phyloP scores from a whole-genome alignment of 176 grass and related monocot species.

The Tillandsia leiboldiana region DNA sequence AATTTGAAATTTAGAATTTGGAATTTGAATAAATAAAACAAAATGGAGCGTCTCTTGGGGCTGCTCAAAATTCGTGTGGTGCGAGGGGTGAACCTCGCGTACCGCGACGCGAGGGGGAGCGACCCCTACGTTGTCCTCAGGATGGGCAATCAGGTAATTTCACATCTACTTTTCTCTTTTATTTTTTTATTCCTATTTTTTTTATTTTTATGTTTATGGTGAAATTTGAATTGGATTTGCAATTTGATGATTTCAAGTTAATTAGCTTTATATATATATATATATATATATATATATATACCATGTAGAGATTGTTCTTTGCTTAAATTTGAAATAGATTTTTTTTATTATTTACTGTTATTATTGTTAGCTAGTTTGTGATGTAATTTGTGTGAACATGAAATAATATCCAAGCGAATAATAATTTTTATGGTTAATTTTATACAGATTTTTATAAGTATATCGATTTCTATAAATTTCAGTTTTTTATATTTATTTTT shows the following conservation, averaged over 20 bases:
- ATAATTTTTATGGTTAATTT: too few species aligned
- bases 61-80: constrained; percentile 60
- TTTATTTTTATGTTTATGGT: neutral
- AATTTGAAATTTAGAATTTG: neutral
- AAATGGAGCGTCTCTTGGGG: constrained; percentile 54
- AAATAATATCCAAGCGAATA: too few species aligned
- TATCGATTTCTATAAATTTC: too few species aligned
- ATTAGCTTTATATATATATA: too few species aligned
- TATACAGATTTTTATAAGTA: too few species aligned
- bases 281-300: too few species aligned
- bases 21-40: neutral
- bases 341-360: too few species aligned
- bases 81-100: constrained; percentile 73
- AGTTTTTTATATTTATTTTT: too few species aligned
- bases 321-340: too few species aligned
- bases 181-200: neutral
- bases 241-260: neutral
- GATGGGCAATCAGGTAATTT: constrained; percentile 48
- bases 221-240: neutral
- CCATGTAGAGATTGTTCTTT: too few species aligned
- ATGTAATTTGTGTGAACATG: too few species aligned
- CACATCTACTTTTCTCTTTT: neutral
- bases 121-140: constrained; percentile 76
- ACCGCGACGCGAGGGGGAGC: constrained; percentile 70
- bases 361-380: too few species aligned